Base-by-base conservation (phyloP, 352 stramenopile species). In the Albugo laibachii region DNA sequence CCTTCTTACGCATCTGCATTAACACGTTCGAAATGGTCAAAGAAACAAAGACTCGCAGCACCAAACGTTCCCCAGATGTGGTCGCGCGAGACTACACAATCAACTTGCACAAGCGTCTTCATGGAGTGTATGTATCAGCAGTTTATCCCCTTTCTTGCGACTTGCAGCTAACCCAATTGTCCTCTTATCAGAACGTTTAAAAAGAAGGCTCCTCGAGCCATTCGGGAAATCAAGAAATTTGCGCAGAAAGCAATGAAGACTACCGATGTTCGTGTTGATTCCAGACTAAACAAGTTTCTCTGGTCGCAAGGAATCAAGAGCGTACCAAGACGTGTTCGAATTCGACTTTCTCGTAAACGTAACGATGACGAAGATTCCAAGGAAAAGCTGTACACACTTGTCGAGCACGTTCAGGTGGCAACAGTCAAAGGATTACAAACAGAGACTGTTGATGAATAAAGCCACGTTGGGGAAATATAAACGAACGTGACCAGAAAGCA, bases 361-460 rank as follows among this genome's bases (percentile, higher is more conserved):
- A 98, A 98, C 76, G 93, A 98, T 63, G 93, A 98, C 58, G 95
- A 99, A 65, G 94, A 99, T 50, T 93, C 94, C 59, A 94, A 97
- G 53, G 94, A 99, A 75, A 97, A 97, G 77, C 81, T 98, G 51
- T 98, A 97, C 89, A 98, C 95, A 63, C 84, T 97, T 48, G 94
- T 97, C 55, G 86, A 98, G 75, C 80, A 97, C 65, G 92, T 99
- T 50, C 72, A 97, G 63, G 92, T 98, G 54, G 79, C 71, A 36
- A 67, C 55, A 55, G 97, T 97, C 83, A 97, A 98, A 77, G 92
- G 89, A 58, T 78, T 98, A 60, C 71, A 95, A 68, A 98, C 94
- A 62, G 92, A 97, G 60, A 96, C 80, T 56, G 83, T 96, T 48
- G 81, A 96, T 56, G 82, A 84, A 60, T 91, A 86, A 89, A 31